phyloP scores from a whole-genome alignment of 2,329 filamentous ascomycete genomes.

The Alternaria triticina region DNA sequence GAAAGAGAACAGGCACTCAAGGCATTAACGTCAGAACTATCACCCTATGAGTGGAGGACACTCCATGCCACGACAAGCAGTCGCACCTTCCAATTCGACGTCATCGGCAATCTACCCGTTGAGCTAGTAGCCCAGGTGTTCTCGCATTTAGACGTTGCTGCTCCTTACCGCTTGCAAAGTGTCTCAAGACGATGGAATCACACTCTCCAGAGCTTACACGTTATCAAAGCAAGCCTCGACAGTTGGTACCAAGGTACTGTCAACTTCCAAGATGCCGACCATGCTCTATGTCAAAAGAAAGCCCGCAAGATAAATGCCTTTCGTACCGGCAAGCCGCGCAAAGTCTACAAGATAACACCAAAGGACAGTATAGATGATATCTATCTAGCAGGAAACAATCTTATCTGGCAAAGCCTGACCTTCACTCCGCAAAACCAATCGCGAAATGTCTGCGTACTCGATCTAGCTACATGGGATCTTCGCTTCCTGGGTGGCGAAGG shows the following conservation, averaged over 20 bases:
- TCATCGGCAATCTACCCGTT: constrained; percentile 44
- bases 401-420: constrained; percentile 9
- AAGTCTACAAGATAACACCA: not conserved
- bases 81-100: constrained; percentile 41
- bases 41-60: constrained; percentile 40
- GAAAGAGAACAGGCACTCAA: constrained; percentile 30
- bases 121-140: constrained; percentile 49
- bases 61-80: constrained; percentile 22
- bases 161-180: constrained; percentile 35
- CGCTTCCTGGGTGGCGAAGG: constrained; percentile 19
- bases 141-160: constrained; percentile 38
- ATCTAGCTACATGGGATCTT: constrained; percentile 30
- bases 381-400: not conserved
- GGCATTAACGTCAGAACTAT: constrained; percentile 32
- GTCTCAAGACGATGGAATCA: constrained; percentile 44
- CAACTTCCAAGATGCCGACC: constrained; percentile 17
- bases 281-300: constrained; percentile 21
- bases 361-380: not conserved
- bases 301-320: constrained; percentile 36
- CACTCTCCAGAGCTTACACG: constrained; percentile 31
- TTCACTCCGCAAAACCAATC: not conserved
- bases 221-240: constrained; percentile 27
- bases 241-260: constrained; percentile 31
- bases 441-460: constrained; percentile 23
- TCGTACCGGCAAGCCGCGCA: constrained; percentile 22